These are phyloP conservation scores for Beauveria sp. DNA, from an alignment of 2,329 filamentous ascomycete species.

Conservation along the genomic window DNA sequence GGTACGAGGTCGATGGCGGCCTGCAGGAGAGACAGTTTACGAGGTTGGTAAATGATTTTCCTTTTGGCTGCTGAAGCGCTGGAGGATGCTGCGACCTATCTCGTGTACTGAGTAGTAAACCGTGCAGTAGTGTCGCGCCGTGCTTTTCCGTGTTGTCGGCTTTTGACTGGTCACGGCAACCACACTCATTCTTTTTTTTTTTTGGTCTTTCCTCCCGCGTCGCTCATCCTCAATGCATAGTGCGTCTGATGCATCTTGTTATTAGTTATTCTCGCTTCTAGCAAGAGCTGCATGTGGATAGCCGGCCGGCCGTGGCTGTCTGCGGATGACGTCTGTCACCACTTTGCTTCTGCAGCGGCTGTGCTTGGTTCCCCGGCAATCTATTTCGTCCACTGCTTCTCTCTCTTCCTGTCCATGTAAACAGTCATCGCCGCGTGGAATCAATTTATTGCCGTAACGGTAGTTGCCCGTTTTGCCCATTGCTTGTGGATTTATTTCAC, in stretches of 20 bases:
- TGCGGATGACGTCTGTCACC: neutral
- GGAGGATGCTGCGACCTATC: too few relatives aligned
- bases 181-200: neutral
- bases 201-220: neutral
- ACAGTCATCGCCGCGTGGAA: neutral
- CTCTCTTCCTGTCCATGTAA: neutral
- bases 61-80: neutral
- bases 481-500: neutral
- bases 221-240: neutral
- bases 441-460: neutral
- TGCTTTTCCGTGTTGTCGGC: neutral
- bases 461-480: neutral
- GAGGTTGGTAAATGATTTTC: slow-evolving; percentile 4
- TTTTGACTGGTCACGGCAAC: neutral
- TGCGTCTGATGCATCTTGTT: neutral
- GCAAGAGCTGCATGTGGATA: neutral
- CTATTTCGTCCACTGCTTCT: neutral
- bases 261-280: neutral
- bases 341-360: neutral
- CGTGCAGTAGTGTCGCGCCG: slow-evolving; percentile 3
- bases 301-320: neutral
- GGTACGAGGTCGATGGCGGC: neutral
- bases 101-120: neutral
- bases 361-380: neutral
- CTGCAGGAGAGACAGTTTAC: slow-evolving; percentile 4